These are phyloP conservation scores for Clitopilus hobsonii DNA, from an alignment of 768 basidiomycete species.

Conservation along the genomic window DNA sequence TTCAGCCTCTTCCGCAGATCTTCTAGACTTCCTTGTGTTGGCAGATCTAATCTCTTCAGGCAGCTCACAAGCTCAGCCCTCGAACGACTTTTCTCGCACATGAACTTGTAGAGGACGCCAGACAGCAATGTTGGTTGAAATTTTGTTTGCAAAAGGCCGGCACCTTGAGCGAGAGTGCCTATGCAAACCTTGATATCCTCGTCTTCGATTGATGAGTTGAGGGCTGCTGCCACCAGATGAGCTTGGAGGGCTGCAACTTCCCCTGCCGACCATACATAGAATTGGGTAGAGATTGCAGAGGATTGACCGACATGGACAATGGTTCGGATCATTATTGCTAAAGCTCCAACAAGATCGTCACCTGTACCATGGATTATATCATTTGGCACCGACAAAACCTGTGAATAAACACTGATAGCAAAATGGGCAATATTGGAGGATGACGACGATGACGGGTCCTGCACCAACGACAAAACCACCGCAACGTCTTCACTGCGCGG, in stretches of 20 bases:
- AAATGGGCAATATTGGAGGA: slow-evolving; percentile 27
- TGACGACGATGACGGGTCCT: slow-evolving; percentile 31
- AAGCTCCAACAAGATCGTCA: slow-evolving; percentile 25
- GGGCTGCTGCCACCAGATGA: slow-evolving; percentile 37
- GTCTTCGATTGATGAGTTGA: slow-evolving; percentile 23
- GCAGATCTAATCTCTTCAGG: slow-evolving; percentile 34
- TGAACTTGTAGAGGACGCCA: slow-evolving; percentile 37
- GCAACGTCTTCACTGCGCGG: slow-evolving; percentile 41
- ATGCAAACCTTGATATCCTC: slow-evolving; percentile 40
- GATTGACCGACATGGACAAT: slow-evolving; percentile 18
- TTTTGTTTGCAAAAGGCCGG: slow-evolving; percentile 40
- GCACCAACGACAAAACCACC: slow-evolving; percentile 36
- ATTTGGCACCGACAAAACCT: slow-evolving; percentile 10
- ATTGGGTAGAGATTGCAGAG: slow-evolving; percentile 30
- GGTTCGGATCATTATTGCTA: slow-evolving; percentile 29
- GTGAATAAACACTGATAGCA: slow-evolving; percentile 25
- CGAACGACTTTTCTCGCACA: slow-evolving; percentile 26
- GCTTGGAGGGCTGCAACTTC: slow-evolving; percentile 36
- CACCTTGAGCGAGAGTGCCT: slow-evolving; percentile 46
- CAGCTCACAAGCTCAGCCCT: slow-evolving; percentile 35
- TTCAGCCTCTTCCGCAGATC: slow-evolving; percentile 33
- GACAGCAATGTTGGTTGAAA: slow-evolving; percentile 45
- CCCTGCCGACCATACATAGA: slow-evolving; percentile 40
- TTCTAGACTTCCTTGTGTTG: slow-evolving; percentile 30
- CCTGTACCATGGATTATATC: slow-evolving; percentile 21